Conservation (phyloP, 768 basidiomycete species). For the Russula foetens region DNA sequence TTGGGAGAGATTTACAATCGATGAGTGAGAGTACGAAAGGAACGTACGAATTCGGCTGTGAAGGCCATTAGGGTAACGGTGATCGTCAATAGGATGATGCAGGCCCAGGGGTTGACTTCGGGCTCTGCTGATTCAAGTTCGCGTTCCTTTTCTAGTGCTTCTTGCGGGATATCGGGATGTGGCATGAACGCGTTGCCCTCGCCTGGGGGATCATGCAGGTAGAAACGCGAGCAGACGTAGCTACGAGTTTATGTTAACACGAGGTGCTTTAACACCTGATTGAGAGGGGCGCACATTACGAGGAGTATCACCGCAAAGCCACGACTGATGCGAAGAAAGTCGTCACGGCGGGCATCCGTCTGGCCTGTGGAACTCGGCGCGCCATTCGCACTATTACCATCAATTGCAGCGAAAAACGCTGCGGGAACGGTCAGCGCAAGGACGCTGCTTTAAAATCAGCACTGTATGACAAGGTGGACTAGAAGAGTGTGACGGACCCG, state of each 20-base stretch:
- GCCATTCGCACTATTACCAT: slow-evolving; percentile 29
- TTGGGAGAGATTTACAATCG: not conserved
- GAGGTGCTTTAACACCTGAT: not conserved
- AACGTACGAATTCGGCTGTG: slow-evolving; percentile 62
- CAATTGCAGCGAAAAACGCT: slow-evolving; percentile 57
- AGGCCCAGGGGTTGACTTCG: slow-evolving; percentile 55
- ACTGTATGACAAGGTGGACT: not conserved
- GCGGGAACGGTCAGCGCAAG: slow-evolving; percentile 56
- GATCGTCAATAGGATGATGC: slow-evolving; percentile 41
- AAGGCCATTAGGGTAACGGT: slow-evolving; percentile 55
- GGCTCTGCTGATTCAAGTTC: slow-evolving; percentile 42
- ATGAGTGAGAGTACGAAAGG: not conserved
- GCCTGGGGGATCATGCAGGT: slow-evolving; percentile 63
- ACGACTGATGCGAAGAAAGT: slow-evolving; percentile 54
- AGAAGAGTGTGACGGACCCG: slow-evolving; percentile 37
- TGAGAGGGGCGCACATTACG: slow-evolving; percentile 37
- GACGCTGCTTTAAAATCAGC: slow-evolving; percentile 34
- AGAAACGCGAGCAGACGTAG: slow-evolving; percentile 61
- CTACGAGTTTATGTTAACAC: slow-evolving; percentile 26
- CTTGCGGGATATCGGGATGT: slow-evolving; percentile 34
- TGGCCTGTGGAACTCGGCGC: slow-evolving; percentile 24
- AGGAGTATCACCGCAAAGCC: slow-evolving; percentile 59
- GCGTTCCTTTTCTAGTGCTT: slow-evolving; percentile 27
- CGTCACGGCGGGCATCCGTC: slow-evolving; percentile 36
- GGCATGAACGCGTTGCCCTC: slow-evolving; percentile 38